phyloP scores from a whole-genome alignment of 2,329 filamentous ascomycete genomes.

The Diaporthe eres region DNA sequence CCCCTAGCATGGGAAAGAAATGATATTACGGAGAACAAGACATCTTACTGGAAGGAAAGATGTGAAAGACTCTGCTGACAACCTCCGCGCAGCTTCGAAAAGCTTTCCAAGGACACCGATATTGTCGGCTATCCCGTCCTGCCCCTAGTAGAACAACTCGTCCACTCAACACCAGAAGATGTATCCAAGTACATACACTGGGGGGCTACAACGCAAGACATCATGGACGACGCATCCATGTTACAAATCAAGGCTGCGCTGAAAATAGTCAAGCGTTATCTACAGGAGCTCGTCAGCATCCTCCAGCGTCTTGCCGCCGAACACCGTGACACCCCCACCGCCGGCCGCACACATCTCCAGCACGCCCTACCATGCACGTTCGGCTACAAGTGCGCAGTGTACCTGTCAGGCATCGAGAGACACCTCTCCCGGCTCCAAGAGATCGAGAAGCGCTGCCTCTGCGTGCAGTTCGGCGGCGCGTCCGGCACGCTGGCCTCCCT shows the following conservation, averaged over 20 bases:
- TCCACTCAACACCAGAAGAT: constrained; percentile 46
- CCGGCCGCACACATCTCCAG: constrained; percentile 70
- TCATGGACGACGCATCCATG: constrained; percentile 68
- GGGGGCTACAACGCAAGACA: constrained; percentile 72
- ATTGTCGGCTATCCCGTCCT: constrained; percentile 69
- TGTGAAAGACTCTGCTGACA: neutral
- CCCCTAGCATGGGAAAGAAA: neutral
- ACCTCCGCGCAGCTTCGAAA: constrained; percentile 42
- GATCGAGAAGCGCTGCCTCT: constrained; percentile 59
- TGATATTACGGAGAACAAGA: neutral
- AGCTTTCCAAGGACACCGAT: constrained; percentile 64
- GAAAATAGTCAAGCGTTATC: constrained; percentile 59
- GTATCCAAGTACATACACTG: constrained; percentile 63
- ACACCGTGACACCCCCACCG: constrained; percentile 68
- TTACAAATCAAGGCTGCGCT: constrained; percentile 67
- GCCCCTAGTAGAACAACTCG: constrained; percentile 63
- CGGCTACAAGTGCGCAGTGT: constrained; percentile 71
- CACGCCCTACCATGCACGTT: constrained; percentile 56
- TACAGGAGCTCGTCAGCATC: constrained; percentile 58
- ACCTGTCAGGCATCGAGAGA: constrained; percentile 63
- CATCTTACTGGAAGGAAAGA: no score
- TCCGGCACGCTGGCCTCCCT: constrained; percentile 68
- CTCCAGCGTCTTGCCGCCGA: constrained; percentile 58
- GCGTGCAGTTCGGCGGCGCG: constrained; percentile 71
- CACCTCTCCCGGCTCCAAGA: constrained; percentile 63